Evolutionary conservation across 2,329 filamentous ascomycete species (phyloP).

Genomic region (Lasiodiplodia citricola): DNA sequence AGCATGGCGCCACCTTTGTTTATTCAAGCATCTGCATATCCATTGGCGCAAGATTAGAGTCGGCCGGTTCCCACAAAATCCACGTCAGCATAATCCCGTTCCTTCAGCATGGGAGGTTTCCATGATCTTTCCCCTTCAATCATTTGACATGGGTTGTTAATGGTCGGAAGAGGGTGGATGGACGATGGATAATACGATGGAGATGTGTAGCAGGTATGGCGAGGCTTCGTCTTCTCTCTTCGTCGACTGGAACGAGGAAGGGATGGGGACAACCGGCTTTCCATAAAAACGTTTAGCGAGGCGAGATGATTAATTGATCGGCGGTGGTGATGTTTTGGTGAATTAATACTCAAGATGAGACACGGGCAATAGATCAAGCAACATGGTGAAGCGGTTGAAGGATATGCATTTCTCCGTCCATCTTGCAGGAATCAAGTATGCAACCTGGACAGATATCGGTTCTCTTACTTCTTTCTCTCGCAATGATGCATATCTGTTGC

Average conservation of each 20-base stretch:
- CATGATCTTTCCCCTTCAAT: background rate
- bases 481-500: background rate
- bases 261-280: background rate
- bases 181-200: background rate
- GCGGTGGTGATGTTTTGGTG: background rate
- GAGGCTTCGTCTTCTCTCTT: background rate
- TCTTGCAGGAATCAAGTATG: conserved; percentile 6
- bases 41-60: conserved; percentile 19
- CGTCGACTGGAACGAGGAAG: background rate
- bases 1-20: background rate
- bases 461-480: background rate
- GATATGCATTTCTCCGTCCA: background rate
- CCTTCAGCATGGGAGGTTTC: background rate
- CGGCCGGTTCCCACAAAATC: background rate
- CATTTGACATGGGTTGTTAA: conserved; percentile 1
- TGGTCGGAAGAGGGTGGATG: background rate
- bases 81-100: background rate
- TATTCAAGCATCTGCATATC: conserved; percentile 12
- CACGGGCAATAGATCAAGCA: background rate
- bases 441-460: conserved; percentile 6
- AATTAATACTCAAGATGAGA: conserved; percentile 16
- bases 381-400: background rate
- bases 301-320: background rate
- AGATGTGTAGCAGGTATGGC: background rate
- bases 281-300: conserved; percentile 3